Conservation (phyloP, 768 basidiomycete species). For the Termitomyces sp. region DNA sequence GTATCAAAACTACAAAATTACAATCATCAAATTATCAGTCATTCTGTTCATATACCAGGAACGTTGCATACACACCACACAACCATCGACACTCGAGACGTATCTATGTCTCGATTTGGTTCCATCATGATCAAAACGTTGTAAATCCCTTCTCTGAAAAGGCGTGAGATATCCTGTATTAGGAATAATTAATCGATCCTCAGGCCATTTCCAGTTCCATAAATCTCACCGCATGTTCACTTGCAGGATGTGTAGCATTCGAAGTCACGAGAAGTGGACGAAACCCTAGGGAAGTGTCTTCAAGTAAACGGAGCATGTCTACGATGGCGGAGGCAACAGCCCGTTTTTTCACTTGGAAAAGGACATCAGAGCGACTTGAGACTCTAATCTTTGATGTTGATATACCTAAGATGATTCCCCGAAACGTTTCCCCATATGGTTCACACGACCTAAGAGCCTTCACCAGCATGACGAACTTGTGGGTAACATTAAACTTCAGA, state of each 20-base stretch:
- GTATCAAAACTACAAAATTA: not conserved
- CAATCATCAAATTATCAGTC: not conserved
- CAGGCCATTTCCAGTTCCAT: too few relatives aligned
- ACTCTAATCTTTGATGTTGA: not conserved
- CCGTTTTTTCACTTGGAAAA: slow-evolving; percentile 42
- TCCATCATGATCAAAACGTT: slow-evolving; percentile 65
- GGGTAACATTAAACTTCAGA: slow-evolving; percentile 58
- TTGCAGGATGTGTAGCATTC: slow-evolving; percentile 14
- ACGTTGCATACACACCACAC: slow-evolving; percentile 42
- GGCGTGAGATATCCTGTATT: slow-evolving; percentile 38
- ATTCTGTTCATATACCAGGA: not conserved
- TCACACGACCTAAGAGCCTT: slow-evolving; percentile 53
- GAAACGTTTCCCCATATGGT: slow-evolving; percentile 50
- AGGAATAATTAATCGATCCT: not conserved
- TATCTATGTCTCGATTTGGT: slow-evolving; percentile 51
- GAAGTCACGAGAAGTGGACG: slow-evolving; percentile 47
- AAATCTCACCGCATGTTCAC: slow-evolving; percentile 18
- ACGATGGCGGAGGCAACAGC: slow-evolving; percentile 51
- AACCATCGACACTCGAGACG: slow-evolving; percentile 52
- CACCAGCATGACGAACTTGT: slow-evolving; percentile 58
- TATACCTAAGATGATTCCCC: slow-evolving; percentile 63
- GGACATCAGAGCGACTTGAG: slow-evolving; percentile 4
- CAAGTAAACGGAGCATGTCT: slow-evolving; percentile 51
- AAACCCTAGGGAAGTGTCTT: slow-evolving; percentile 46
- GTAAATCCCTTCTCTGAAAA: slow-evolving; percentile 47